A percentile compares a stretch with the other conserved stretches of the same genome.
These are phyloP conservation scores for Saprolegnia parasitica DNA, from an alignment of 352 stramenopile genomes.

Conservation along the genomic window DNA sequence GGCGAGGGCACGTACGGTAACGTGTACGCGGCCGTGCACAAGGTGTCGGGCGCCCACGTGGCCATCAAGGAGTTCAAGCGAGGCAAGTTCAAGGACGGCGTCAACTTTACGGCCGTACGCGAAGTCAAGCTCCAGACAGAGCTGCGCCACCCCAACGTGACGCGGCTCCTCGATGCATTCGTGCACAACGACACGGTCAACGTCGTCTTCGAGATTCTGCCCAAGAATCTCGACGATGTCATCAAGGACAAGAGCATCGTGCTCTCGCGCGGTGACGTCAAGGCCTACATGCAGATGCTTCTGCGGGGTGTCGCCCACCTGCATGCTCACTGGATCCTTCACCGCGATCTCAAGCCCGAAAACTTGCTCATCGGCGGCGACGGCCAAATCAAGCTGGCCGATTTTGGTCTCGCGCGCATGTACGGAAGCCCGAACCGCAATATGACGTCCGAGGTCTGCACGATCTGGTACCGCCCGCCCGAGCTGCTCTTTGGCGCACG, in stretches of 20 bases:
- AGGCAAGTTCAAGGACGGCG: constrained; percentile 83
- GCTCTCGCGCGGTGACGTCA: constrained; percentile 79
- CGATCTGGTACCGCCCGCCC: constrained; percentile 83
- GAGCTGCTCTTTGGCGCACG: constrained; percentile 82
- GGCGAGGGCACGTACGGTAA: constrained; percentile 87
- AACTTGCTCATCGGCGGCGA: constrained; percentile 81
- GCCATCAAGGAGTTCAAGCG: constrained; percentile 88
- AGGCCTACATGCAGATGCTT: constrained; percentile 86
- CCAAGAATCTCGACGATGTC: constrained; percentile 82
- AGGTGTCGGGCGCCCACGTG: constrained; percentile 58
- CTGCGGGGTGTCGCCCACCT: constrained; percentile 70
- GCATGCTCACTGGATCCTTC: constrained; percentile 77
- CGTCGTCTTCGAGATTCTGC: constrained; percentile 85
- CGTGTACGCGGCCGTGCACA: constrained; percentile 75
- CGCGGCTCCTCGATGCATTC: constrained; percentile 85
- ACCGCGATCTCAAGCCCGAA: constrained; percentile 85
- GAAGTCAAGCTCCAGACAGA: constrained; percentile 87
- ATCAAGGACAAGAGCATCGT: constrained; percentile 87
- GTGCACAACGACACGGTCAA: constrained; percentile 86
- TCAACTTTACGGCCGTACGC: constrained; percentile 84
- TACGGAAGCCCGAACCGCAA: constrained; percentile 82
- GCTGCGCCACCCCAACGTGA: constrained; percentile 80
- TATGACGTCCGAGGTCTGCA: constrained; percentile 87
- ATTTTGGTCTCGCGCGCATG: constrained; percentile 84
- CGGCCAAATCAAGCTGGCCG: constrained; percentile 78